Conservation (phyloP, 768 basidiomycete species). For the Amanita subjunquillea region DNA sequence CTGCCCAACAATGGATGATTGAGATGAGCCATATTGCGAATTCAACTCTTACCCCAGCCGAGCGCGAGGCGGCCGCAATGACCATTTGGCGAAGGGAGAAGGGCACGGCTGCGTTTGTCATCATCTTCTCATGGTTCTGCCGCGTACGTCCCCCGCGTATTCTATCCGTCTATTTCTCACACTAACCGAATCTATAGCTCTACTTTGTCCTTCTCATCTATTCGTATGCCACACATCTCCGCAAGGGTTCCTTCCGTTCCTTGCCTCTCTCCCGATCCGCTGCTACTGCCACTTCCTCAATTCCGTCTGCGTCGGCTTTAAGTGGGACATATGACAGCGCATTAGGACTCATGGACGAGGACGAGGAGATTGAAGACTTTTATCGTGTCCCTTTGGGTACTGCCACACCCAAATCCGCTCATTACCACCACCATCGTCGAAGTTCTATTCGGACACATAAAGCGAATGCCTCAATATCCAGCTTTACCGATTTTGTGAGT, state of each 20-base stretch:
- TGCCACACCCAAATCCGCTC: slow-evolving; percentile 17
- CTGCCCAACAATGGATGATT: slow-evolving; percentile 83
- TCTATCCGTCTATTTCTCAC: not conserved
- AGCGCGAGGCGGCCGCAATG: slow-evolving; percentile 65
- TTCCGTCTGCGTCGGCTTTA: slow-evolving; percentile 16
- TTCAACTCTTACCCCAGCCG: slow-evolving; percentile 48
- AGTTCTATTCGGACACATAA: slow-evolving; percentile 13
- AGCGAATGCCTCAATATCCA: slow-evolving; percentile 29
- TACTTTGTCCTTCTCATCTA: slow-evolving; percentile 89
- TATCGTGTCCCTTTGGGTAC: slow-evolving; percentile 55
- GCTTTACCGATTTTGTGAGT: slow-evolving; percentile 56
- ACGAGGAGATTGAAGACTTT: slow-evolving; percentile 58
- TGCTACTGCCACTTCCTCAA: slow-evolving; percentile 15
- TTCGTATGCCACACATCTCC: slow-evolving; percentile 88
- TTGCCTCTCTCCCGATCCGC: slow-evolving; percentile 50
- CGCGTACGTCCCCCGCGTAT: slow-evolving; percentile 48
- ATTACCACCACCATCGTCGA: slow-evolving; percentile 22
- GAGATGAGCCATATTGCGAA: slow-evolving; percentile 40
- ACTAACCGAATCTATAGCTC: slow-evolving; percentile 36
- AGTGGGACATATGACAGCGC: slow-evolving; percentile 27
- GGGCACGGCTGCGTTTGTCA: slow-evolving; percentile 63
- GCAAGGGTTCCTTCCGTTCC: slow-evolving; percentile 81
- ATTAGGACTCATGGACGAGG: slow-evolving; percentile 32
- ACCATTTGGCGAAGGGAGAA: slow-evolving; percentile 88
- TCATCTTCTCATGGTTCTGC: slow-evolving; percentile 75